A percentile compares a stretch with the other conserved stretches of the same genome.
Conservation (phyloP, 2,329 filamentous ascomycete species). For the Periglandula ipomoeae region DNA sequence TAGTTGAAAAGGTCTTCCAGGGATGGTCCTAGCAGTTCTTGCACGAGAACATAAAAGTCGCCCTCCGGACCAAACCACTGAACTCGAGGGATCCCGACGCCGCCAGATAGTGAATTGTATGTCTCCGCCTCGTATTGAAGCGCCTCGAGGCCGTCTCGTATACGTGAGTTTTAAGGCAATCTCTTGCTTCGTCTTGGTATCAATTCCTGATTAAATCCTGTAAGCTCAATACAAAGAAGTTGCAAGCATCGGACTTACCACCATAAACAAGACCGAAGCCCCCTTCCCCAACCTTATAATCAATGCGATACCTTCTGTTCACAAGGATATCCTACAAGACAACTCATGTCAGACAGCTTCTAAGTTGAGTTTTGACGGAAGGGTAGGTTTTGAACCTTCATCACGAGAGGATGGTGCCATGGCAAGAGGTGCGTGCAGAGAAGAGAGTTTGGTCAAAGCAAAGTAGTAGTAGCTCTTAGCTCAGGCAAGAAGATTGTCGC, state of each 20-base stretch:
- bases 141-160: conserved; percentile 98
- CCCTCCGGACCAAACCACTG: conserved; percentile 99
- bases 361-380: neutral
- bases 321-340: neutral
- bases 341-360: neutral
- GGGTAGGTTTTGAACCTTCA: neutral
- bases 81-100: conserved; percentile 95
- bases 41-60: conserved; percentile 99
- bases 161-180: conserved; percentile 99
- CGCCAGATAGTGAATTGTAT: conserved; percentile 80
- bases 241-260: neutral
- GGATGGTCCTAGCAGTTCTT: conserved; percentile 90
- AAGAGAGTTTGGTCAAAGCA: neutral
- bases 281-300: conserved; percentile 2
- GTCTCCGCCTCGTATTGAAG: conserved; percentile 97
- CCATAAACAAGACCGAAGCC: conserved; percentile 5
- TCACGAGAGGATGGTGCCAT: neutral
- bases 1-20: conserved; percentile 99
- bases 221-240: neutral
- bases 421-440: neutral
- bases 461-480: neutral
- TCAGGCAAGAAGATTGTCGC: no score
- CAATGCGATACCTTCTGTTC: neutral
- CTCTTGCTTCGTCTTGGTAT: conserved; percentile 98
- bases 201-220: conserved; percentile 61